Evolutionary conservation across 768 basidiomycete genomes (phyloP).

Genomic region (Panus rudis): DNA sequence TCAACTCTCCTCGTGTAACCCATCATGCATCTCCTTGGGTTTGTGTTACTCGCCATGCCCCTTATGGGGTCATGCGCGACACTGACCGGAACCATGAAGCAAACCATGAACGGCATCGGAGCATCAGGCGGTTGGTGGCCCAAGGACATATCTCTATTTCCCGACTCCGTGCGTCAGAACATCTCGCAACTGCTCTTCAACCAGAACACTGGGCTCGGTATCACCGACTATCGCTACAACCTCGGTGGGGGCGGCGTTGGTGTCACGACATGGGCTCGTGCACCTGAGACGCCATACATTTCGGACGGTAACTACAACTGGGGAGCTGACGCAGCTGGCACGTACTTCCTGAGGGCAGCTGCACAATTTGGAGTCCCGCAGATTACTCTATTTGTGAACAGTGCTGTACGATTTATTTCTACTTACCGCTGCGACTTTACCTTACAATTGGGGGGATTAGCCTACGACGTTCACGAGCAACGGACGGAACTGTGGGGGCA

Average conservation of each 20-base stretch:
- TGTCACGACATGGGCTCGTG: constrained; percentile 32
- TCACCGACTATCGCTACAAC: constrained; percentile 38
- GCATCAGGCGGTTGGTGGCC: constrained; percentile 45
- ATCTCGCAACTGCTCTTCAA: constrained; percentile 35
- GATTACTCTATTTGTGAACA: constrained; percentile 38
- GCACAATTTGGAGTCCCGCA: constrained; percentile 28
- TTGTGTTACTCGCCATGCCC: no score
- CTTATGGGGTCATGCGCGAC: no score
- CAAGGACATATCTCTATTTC: constrained; percentile 34
- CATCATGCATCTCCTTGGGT: no score
- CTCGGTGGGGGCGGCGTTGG: constrained; percentile 36
- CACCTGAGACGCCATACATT: constrained; percentile 20
- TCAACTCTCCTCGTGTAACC: no score
- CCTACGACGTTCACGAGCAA: constrained; percentile 17
- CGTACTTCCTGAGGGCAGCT: constrained; percentile 35
- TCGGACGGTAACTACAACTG: constrained; percentile 34
- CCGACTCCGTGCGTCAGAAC: constrained; percentile 33
- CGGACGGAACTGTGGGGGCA: constrained; percentile 13
- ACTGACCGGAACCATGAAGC: no score
- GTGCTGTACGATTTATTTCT: constrained; percentile 17
- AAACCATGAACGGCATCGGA: constrained; percentile 34
- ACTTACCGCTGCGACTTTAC: not conserved
- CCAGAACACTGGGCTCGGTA: constrained; percentile 29
- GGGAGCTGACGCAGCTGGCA: constrained; percentile 31
- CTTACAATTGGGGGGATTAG: no score